These are phyloP conservation scores for Leccinum solheimii DNA, from an alignment of 1,284 basidiomycete species.

Conservation along the genomic window DNA sequence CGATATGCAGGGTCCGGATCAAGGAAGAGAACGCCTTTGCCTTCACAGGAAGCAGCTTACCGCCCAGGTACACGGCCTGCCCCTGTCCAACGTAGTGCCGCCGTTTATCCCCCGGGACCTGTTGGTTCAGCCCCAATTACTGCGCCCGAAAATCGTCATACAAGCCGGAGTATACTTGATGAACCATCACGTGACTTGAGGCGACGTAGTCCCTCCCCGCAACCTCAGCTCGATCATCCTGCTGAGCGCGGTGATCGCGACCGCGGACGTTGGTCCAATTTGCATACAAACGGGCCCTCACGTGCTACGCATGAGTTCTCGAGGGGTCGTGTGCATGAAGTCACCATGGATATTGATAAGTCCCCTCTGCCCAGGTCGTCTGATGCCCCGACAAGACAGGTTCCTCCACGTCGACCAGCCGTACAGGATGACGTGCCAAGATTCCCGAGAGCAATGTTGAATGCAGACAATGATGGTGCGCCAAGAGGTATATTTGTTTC, in stretches of 20 bases:
- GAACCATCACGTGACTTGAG: slow-evolving; percentile 7
- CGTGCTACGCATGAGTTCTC: slow-evolving; percentile 22
- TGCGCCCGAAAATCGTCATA: slow-evolving; percentile 8
- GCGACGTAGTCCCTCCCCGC: slow-evolving; percentile 19
- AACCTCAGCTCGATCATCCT: not conserved
- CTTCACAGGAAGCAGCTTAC: slow-evolving; percentile 39
- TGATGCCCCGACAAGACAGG: slow-evolving; percentile 23
- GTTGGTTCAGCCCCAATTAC: not conserved
- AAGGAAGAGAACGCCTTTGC: slow-evolving; percentile 38
- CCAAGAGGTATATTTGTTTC: slow-evolving; percentile 16
- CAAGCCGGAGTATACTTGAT: slow-evolving; percentile 3
- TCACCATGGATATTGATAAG: slow-evolving; percentile 33
- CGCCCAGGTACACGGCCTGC: slow-evolving; percentile 28
- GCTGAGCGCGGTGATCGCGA: slow-evolving; percentile 24
- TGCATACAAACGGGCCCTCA: slow-evolving; percentile 12
- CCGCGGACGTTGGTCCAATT: slow-evolving; percentile 21
- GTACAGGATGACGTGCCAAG: slow-evolving; percentile 36
- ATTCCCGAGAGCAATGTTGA: slow-evolving; percentile 43
- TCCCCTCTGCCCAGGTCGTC: slow-evolving; percentile 19
- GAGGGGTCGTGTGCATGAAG: slow-evolving; percentile 25
- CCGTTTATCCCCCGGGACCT: slow-evolving; percentile 6
- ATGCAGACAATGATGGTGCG: slow-evolving; percentile 24
- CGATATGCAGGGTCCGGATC: slow-evolving; percentile 27
- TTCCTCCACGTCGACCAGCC: slow-evolving; percentile 15
- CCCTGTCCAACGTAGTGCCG: slow-evolving; percentile 16